Conservation (phyloP, 1,284 basidiomycete genomes). For the Gastroboletus turbinatus region DNA sequence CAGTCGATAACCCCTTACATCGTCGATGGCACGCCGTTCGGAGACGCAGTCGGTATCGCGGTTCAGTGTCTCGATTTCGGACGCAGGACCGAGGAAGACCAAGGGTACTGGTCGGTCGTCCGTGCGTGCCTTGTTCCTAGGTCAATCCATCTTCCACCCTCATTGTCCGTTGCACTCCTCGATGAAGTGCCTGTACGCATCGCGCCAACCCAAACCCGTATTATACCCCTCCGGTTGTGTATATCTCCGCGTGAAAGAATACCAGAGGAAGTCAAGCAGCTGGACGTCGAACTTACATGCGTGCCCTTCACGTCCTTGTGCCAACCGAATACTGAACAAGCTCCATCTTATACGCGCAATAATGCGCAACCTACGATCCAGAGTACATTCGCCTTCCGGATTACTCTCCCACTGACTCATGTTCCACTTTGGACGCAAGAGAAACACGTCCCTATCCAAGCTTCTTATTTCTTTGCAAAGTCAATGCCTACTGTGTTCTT, state of each 20-base stretch:
- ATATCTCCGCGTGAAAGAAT: conserved; percentile 39
- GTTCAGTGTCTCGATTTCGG: conserved; percentile 45
- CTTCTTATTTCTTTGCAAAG: conserved; percentile 57
- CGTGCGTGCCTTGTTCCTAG: conserved; percentile 8
- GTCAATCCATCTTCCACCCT: conserved; percentile 7
- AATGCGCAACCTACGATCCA: not conserved
- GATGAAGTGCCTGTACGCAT: conserved; percentile 38
- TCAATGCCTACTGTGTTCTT: conserved; percentile 59
- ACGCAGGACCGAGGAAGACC: not conserved
- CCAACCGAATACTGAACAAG: conserved; percentile 1
- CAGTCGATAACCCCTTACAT: conserved; percentile 63
- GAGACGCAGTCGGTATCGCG: conserved; percentile 62
- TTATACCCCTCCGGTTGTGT: conserved; percentile 49
- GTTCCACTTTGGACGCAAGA: conserved; percentile 39
- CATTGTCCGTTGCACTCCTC: conserved; percentile 39
- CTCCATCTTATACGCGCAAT: not conserved
- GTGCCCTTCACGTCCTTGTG: conserved; percentile 10
- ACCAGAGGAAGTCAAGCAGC: conserved; percentile 19
- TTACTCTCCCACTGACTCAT: conserved; percentile 46
- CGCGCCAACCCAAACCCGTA: conserved; percentile 59
- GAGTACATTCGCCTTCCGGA: conserved; percentile 11
- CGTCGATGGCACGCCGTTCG: conserved; percentile 67
- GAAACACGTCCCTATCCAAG: conserved; percentile 42
- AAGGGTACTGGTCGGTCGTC: conserved; percentile 21
- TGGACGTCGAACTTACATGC: conserved; percentile 42